Base-by-base conservation (phyloP, 768 basidiomycete genomes). In the Tulasnella sp. region DNA sequence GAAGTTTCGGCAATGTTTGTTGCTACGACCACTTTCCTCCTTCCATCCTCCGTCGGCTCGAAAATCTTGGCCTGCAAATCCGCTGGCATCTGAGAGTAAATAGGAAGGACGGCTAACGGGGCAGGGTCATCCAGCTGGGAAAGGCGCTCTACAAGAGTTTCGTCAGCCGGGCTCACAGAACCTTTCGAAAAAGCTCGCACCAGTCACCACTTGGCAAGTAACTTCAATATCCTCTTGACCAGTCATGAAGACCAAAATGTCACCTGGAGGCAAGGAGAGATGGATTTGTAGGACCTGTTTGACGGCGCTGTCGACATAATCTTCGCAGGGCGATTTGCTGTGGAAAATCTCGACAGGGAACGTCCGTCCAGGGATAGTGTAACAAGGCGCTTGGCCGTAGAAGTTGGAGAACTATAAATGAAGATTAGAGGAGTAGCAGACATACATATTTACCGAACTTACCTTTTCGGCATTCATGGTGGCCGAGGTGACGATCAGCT, bases 381-480 rank as follows among this genome's bases (percentile, higher is more conserved):
- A 99, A 37, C 87, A 90, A 0, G 95, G 95, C 0, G 96, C 96
- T 77, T 90, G 92, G 36, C 96, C 96, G 76, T 97, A 99, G 80
- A 99, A 98, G 16, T 81, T 82, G 17, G 97, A 97, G 81, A 99
- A 99, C 93, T 95, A 72, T n/a, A 29, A 59, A 17, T 12, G 9
- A 29, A 16, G 1, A 59, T n/a, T n/a, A 67, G 70, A 37, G 6
- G 26, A 39, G n/a, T 59, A 59, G 5, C 26, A 11, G n/a, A 11
- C 2, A 65, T 32, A 35, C 0, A 11, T 19, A 19, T 35, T 29
- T 14, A 6, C 3, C 4, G 16, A 14, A 32, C 82, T 67, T 75
- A 92, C 95, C 88, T 99, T 99, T 65, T 97, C 95, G 0, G 97
- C 92, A 78, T 99, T 99, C 97, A 99, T 99, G 3, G 97, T 99